Evolutionary conservation across 352 stramenopile species (phyloP).

Genomic region (Elongisporangium prolatum): DNA sequence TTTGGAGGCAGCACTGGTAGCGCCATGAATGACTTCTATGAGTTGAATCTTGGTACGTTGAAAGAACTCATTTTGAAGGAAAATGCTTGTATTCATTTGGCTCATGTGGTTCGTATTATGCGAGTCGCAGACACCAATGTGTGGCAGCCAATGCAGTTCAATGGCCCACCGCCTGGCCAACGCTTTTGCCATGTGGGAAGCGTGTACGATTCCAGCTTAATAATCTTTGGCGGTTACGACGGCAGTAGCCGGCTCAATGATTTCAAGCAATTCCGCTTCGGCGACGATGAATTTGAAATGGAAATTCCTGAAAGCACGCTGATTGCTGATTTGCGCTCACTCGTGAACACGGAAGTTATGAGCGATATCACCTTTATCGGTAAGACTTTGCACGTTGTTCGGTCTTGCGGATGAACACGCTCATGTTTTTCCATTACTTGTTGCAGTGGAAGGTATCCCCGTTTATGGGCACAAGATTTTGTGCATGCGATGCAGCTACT

Average conservation of each 20-base stretch:
- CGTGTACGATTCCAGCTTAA: slow-evolving; percentile 90
- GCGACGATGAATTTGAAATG: slow-evolving; percentile 70
- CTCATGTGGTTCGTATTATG: not conserved
- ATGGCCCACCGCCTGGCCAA: slow-evolving; percentile 81
- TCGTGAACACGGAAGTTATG: slow-evolving; percentile 85
- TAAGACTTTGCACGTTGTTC: slow-evolving; percentile 16
- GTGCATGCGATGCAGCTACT: slow-evolving; percentile 93
- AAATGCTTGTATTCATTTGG: not conserved
- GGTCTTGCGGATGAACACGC: not conserved
- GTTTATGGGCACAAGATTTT: slow-evolving; percentile 91
- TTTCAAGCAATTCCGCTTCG: slow-evolving; percentile 90
- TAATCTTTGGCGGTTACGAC: slow-evolving; percentile 96
- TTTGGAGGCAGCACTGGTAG: slow-evolving; percentile 94
- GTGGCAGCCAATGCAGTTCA: slow-evolving; percentile 77
- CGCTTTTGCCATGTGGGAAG: slow-evolving; percentile 96
- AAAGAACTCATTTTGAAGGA: not conserved
- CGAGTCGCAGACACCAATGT: slow-evolving; percentile 40
- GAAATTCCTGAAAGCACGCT: slow-evolving; percentile 85
- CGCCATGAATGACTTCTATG: slow-evolving; percentile 98
- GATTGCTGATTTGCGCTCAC: slow-evolving; percentile 58
- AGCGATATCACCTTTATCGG: slow-evolving; percentile 87
- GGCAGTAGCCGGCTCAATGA: slow-evolving; percentile 94
- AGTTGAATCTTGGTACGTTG: slow-evolving; percentile 79
- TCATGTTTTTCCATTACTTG: not conserved
- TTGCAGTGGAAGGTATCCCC: slow-evolving; percentile 75